These are phyloP conservation scores for Sporothrix humicola DNA, from an alignment of 2,329 filamentous ascomycete genomes.

Conservation along the genomic window DNA sequence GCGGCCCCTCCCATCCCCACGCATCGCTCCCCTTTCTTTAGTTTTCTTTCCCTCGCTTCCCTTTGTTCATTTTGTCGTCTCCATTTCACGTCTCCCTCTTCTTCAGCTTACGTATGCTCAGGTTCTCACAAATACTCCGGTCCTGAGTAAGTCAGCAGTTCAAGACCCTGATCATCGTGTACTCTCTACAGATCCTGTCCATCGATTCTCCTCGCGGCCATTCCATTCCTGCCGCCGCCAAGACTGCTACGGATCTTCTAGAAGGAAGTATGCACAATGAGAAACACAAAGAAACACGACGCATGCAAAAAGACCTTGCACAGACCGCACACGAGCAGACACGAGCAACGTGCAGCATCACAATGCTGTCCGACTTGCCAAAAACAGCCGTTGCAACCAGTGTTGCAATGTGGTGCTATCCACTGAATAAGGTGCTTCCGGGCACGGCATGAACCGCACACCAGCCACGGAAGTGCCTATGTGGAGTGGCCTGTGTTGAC, in stretches of 20 bases:
- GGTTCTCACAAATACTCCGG: background rate
- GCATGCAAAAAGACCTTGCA: background rate
- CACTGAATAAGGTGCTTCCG: background rate
- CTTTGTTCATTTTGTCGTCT: background rate
- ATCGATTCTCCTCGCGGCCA: background rate
- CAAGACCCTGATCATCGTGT: background rate
- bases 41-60: background rate
- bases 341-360: background rate
- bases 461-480: background rate
- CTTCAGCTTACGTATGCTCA: background rate
- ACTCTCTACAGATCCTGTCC: background rate
- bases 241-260: background rate
- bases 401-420: too few species aligned
- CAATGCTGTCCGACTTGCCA: background rate
- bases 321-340: background rate
- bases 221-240: conserved; percentile 3
- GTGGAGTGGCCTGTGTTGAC: too few species aligned
- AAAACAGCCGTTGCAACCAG: background rate
- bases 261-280: background rate
- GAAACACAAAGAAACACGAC: background rate
- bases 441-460: background rate
- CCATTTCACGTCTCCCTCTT: background rate
- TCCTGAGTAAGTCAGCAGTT: background rate
- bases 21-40: conserved; percentile 3
- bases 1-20: conserved; percentile 15